Evolutionary conservation across 305 asterid genomes (phyloP), one percentile per base, ranked within the genome.

Genomic region (Fraxinus velutina): DNA sequence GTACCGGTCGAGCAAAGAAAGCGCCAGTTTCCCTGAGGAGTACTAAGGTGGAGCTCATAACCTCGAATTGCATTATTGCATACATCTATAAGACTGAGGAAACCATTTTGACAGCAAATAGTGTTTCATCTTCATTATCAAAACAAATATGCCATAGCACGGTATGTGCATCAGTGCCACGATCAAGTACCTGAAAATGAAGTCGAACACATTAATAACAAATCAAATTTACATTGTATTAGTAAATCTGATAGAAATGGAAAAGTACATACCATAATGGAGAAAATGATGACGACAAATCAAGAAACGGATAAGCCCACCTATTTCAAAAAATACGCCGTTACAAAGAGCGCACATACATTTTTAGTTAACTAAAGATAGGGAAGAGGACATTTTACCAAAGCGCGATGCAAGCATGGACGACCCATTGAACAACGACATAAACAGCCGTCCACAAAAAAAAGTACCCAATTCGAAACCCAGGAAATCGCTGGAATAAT

Each of bases 261-360:
- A 34, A 34, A 50, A 75, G 10, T 73, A 83, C 91, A 77, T 93
- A 96, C 99, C 99, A 96, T 66, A 96, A 78, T 74, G 99, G 98
- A 81, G 99, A 87, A 82, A 91, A 91, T 77, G 97, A 87, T 76
- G 97, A 94, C 79, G 97, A 91, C 79, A 96, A 77, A 84, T 96
- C 98, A 79, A 96, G 99, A 86, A 96, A 93, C 13, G 98, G 98
- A 83, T 96, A 96, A 34, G 99, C 95, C 99, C 98, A 96, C 98
- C 98, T 96, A 96, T 82, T 84, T 77, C 79, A 86, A 72, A 60
- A 75, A 64, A 78, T 5, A 50, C 34, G 50, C 55, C 8, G 12
- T 85, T 64, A 81, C 27, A 66, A 24, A 66, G 44, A 13, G 29
- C 2, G 22, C 21, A 24, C 37, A 78, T 29, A 39, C 19, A 37